Conservation (phyloP, 2,329 filamentous ascomycete species). For the Stagonosporopsis cucurbitacearum region DNA sequence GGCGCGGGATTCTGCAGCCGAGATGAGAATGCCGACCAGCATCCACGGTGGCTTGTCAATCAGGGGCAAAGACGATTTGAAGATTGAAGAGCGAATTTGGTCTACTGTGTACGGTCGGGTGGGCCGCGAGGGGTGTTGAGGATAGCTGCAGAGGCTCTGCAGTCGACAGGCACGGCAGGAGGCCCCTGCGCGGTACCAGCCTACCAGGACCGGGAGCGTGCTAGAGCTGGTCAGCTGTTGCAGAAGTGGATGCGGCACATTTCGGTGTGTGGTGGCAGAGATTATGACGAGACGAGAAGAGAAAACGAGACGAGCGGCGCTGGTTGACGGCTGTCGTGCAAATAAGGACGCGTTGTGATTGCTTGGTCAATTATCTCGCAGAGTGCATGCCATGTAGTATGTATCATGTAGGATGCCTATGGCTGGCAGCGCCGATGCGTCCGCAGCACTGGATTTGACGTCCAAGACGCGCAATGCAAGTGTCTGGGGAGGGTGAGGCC, state of each 20-base stretch:
- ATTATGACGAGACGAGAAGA: constrained; percentile 30
- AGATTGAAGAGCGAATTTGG: constrained; percentile 11
- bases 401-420: constrained; percentile 18
- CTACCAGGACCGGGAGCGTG: constrained; percentile 24
- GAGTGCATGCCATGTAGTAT: constrained; percentile 21
- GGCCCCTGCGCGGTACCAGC: constrained; percentile 18
- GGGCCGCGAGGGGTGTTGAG: constrained; percentile 12
- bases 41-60: constrained; percentile 23
- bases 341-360: constrained; percentile 34
- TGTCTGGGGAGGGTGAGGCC: constrained; percentile 9
- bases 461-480: constrained; percentile 12
- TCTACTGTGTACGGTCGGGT: constrained; percentile 4
- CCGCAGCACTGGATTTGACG: constrained; percentile 27
- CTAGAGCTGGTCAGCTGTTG: constrained; percentile 32
- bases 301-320: constrained; percentile 27
- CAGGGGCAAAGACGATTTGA: constrained; percentile 16
- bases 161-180: constrained; percentile 10
- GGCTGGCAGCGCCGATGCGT: constrained; percentile 22
- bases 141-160: constrained; percentile 20
- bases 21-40: constrained; percentile 27
- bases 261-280: constrained; percentile 21
- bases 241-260: constrained; percentile 29
- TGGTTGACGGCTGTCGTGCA: constrained; percentile 40
- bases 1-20: constrained; percentile 25
- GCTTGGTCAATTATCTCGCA: constrained; percentile 24